These are phyloP conservation scores for Sporothrix schenckii DNA, from an alignment of 2,329 filamentous ascomycete genomes.

Conservation along the genomic window DNA sequence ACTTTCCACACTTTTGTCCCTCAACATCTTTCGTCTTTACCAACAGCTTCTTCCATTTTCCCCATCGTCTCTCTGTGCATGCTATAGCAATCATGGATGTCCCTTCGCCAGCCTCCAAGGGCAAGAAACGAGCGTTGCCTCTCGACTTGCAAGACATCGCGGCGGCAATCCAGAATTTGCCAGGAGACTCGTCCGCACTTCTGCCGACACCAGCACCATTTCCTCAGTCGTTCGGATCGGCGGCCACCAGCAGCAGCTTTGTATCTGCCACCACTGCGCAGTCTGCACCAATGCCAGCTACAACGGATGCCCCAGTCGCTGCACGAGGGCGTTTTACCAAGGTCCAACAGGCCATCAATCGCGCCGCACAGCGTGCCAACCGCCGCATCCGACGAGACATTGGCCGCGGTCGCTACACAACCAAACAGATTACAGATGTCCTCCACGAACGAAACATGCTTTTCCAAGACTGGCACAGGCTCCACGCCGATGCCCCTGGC, in stretches of 20 bases:
- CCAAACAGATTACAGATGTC: background rate
- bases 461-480: constrained; percentile 4
- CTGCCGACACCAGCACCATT: constrained; percentile 22
- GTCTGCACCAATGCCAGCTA: background rate
- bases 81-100: background rate
- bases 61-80: background rate
- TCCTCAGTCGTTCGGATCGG: background rate
- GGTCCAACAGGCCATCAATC: constrained; percentile 14
- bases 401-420: background rate
- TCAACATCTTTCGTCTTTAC: background rate
- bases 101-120: background rate
- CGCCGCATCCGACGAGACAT: constrained; percentile 16
- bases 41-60: background rate
- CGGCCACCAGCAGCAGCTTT: background rate
- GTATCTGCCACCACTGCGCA: background rate
- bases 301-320: constrained; percentile 1
- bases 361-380: background rate
- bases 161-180: constrained; percentile 25
- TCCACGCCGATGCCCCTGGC: background rate
- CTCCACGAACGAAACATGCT: background rate
- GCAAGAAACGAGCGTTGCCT: constrained; percentile 23
- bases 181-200: constrained; percentile 17
- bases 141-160: constrained; percentile 26
- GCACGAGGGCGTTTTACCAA: background rate
- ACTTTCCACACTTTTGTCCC: background rate